Base-by-base conservation (phyloP, 768 basidiomycete species). In the Cyclocybe aegerita region DNA sequence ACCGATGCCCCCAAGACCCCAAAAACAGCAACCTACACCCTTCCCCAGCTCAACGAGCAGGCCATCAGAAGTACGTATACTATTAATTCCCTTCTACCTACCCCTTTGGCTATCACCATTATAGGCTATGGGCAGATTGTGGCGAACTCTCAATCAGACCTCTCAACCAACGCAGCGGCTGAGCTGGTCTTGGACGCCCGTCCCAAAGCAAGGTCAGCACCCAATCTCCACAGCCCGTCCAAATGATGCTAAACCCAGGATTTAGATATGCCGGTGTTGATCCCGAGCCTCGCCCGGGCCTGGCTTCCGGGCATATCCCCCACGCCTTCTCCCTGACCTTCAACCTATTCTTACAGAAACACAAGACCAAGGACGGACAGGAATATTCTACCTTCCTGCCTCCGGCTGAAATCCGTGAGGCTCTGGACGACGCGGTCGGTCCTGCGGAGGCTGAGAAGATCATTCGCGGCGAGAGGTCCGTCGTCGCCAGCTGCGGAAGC, bases 291-390 rank as follows among this genome's bases (percentile, higher is more conserved):
- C 83, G 97, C 10, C 81, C 90, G 10, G 87, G 87, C 11, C 75
- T 98, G 46, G 79, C 90, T 15, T 92, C 90, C 0, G 97, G 97
- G 0, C 97, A 98, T 65, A 94, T 98, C 47, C 95, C 96, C 0
- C 70, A 86, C 65, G 91, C 95, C 0, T 72, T 83, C 57, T 89
- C 92, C 2, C 73, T 97, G 7, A 90, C 97, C 0, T 99, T 97
- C 72, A 83, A 75, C 54, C 51, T 71, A 31, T 92, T 96, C 65
- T 73, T 95, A 52, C 68, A 71, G 55, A 74, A 74, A 43, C 65
- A 73, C 42, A 55, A 55, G 15, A 56, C 68, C n/a, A 61, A 69
- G 45, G 69, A 75, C 42, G 76, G 69, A 36, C 61, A 63, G 41
- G 74, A 79, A 47, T 86, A 81, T 60, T 80, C 84, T 34, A 85